phyloP scores from a whole-genome alignment of 2,329 filamentous ascomycete genomes.

The Phoma sp. region DNA sequence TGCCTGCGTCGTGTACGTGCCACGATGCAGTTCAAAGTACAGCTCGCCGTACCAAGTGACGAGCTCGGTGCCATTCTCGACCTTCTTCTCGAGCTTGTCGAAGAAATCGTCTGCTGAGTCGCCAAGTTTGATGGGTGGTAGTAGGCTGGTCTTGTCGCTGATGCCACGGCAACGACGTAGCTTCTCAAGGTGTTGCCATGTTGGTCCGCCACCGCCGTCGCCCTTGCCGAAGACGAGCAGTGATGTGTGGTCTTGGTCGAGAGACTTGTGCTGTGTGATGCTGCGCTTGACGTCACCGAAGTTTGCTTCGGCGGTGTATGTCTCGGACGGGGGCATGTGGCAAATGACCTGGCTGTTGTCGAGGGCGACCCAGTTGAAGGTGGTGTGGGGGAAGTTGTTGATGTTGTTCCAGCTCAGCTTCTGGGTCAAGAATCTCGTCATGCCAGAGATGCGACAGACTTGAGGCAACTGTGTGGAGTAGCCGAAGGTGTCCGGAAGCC shows the following conservation, averaged over 20 bases:
- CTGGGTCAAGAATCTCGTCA: slow-evolving; percentile 96
- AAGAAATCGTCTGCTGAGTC: slow-evolving; percentile 95
- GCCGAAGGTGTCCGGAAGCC: slow-evolving; percentile 97
- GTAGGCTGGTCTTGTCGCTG: slow-evolving; percentile 81
- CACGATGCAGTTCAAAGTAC: slow-evolving; percentile 96
- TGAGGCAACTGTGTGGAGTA: slow-evolving; percentile 96
- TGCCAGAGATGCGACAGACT: slow-evolving; percentile 89
- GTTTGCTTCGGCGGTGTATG: slow-evolving; percentile 92
- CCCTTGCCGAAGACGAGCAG: slow-evolving; percentile 95
- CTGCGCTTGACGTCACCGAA: slow-evolving; percentile 94
- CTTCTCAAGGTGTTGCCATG: slow-evolving; percentile 93
- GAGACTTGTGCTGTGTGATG: slow-evolving; percentile 89
- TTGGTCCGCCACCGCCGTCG: slow-evolving; percentile 93
- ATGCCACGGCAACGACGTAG: slow-evolving; percentile 90
- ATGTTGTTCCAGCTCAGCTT: slow-evolving; percentile 99
- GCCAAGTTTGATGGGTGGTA: slow-evolving; percentile 89
- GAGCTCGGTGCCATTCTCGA: slow-evolving; percentile 70
- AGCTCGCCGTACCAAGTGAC: slow-evolving; percentile 98
- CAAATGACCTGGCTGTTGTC: slow-evolving; percentile 97
- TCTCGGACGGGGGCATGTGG: slow-evolving; percentile 96
- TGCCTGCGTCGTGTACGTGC: slow-evolving; percentile 95
- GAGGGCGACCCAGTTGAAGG: slow-evolving; percentile 97
- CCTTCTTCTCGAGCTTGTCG: slow-evolving; percentile 80
- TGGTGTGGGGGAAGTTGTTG: slow-evolving; percentile 98
- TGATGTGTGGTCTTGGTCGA: slow-evolving; percentile 91